Percentiles rank a stretch among this genome's conserved stretches.
Evolutionary conservation across 2,329 filamentous ascomycete genomes (phyloP).

Genomic region (Onygenales sp.): DNA sequence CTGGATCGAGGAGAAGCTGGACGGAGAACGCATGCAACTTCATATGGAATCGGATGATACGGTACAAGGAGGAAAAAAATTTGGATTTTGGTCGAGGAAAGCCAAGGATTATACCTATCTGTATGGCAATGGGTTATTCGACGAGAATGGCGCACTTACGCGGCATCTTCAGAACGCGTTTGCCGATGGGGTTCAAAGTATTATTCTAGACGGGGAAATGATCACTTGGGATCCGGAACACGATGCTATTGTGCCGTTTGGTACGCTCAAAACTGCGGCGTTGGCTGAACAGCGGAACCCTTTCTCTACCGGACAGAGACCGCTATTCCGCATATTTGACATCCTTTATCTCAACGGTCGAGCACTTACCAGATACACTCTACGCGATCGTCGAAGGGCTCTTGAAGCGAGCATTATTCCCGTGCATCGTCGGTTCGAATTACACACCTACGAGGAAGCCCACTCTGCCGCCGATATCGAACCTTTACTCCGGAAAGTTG

Average conservation of each 20-base stretch:
- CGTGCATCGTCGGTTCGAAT: constrained; percentile 68
- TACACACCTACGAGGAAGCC: constrained; percentile 63
- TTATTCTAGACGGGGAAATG: constrained; percentile 97
- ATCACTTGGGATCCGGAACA: constrained; percentile 89
- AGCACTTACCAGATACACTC: constrained; percentile 68
- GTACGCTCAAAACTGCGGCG: constrained; percentile 85
- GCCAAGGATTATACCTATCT: constrained; percentile 94
- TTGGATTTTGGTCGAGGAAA: constrained; percentile 90
- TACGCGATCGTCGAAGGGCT: constrained; percentile 69
- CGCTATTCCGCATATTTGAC: constrained; percentile 80
- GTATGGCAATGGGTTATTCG: constrained; percentile 68
- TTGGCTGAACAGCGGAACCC: constrained; percentile 68
- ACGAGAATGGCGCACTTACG: constrained; percentile 68
- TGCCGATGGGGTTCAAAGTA: constrained; percentile 63
- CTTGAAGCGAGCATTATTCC: constrained; percentile 61
- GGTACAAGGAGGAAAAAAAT: constrained; percentile 59
- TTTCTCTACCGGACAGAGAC: constrained; percentile 54
- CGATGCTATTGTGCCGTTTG: constrained; percentile 80
- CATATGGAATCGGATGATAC: constrained; percentile 70
- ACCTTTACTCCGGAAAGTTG: constrained; percentile 65
- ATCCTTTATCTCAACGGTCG: constrained; percentile 80
- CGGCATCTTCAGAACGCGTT: constrained; percentile 73
- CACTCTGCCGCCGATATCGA: constrained; percentile 65
- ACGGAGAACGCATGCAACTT: constrained; percentile 94
- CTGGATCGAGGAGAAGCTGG: constrained; percentile 97